phyloP scores from a whole-genome alignment of 164 flowering plant species.

The Magnolia officinalis region DNA sequence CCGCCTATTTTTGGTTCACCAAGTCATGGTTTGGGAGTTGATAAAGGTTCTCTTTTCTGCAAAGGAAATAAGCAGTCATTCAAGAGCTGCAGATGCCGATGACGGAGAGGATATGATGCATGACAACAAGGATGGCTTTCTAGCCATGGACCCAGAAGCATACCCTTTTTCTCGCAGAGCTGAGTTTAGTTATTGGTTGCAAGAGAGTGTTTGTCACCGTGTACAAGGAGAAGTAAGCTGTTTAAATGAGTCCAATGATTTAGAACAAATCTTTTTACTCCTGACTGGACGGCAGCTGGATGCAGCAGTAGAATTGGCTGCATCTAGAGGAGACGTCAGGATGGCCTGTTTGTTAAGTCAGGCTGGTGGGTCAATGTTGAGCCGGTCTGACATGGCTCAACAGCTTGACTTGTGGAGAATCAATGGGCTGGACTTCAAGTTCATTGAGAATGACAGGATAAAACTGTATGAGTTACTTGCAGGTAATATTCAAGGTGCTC shows the following conservation, averaged over 20 bases:
- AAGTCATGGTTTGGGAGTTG: conserved; percentile 90
- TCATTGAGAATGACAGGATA: conserved; percentile 77
- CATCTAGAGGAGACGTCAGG: conserved; percentile 86
- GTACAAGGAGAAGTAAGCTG: conserved; percentile 81
- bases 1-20: conserved; percentile 66
- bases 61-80: conserved; percentile 35
- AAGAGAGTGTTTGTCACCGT: conserved; percentile 85
- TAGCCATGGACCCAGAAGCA: conserved; percentile 68
- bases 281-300: conserved; percentile 84
- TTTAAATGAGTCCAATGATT: conserved; percentile 54
- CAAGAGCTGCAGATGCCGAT: conserved; percentile 44
- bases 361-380: conserved; percentile 83
- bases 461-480: conserved; percentile 81
- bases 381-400: conserved; percentile 63
- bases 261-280: conserved; percentile 67
- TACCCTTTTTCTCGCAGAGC: conserved; percentile 85
- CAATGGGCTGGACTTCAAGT: conserved; percentile 82
- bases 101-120: conserved; percentile 80
- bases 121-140: conserved; percentile 55
- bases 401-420: conserved; percentile 83
- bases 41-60: conserved; percentile 87
- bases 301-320: conserved; percentile 83
- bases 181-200: conserved; percentile 93
- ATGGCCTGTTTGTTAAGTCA: conserved; percentile 91
- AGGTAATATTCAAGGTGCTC: conserved; percentile 73